Evolutionary conservation across 2,329 filamentous ascomycete species (phyloP).

Genomic region (Pseudogymnoascus sp.): DNA sequence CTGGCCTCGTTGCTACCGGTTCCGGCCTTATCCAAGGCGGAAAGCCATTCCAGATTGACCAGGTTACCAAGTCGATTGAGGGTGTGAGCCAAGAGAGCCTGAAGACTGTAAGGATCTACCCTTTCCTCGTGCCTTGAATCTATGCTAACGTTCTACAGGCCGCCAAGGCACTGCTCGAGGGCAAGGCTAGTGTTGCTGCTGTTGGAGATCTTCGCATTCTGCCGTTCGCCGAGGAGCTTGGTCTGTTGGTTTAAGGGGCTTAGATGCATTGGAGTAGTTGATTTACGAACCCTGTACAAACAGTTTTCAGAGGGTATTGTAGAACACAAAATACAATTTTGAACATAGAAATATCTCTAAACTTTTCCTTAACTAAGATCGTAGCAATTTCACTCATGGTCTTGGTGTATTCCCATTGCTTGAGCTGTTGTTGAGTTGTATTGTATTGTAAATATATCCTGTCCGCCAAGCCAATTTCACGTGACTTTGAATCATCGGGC

Average conservation of each 20-base stretch:
- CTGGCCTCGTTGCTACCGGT: constrained; percentile 75
- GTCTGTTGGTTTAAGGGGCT: constrained; percentile 73
- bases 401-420: constrained; percentile 4
- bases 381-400: neutral
- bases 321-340: constrained; percentile 21
- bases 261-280: constrained; percentile 17
- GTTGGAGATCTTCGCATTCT: constrained; percentile 88
- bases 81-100: constrained; percentile 75
- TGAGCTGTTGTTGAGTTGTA: neutral
- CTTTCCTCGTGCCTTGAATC: constrained; percentile 7
- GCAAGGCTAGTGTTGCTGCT: constrained; percentile 79
- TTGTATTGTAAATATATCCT: neutral
- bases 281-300: constrained; percentile 26
- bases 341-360: constrained; percentile 13
- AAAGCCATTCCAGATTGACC: constrained; percentile 75
- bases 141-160: constrained; percentile 46
- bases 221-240: constrained; percentile 89
- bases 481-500: neutral
- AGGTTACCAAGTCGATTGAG: constrained; percentile 70
- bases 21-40: constrained; percentile 72
- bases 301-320: constrained; percentile 30
- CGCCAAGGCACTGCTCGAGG: constrained; percentile 78
- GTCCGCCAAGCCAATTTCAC: neutral
- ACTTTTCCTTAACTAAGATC: constrained; percentile 2
- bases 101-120: constrained; percentile 60